Conservation (phyloP, 1,139 yeast species). For the Zygoascus meyerae region DNA sequence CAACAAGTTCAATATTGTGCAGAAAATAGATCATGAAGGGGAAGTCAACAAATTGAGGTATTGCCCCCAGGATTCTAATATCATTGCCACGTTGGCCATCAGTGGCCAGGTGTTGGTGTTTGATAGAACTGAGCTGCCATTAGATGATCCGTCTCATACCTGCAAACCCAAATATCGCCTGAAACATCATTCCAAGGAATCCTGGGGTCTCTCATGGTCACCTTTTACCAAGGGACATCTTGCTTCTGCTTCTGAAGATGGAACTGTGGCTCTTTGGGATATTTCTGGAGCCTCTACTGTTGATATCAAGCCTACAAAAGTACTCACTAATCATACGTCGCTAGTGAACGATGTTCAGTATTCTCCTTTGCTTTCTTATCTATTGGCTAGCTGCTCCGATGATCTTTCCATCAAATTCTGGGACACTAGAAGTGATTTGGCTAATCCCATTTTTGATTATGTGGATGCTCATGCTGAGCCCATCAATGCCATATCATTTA, state of each 20-base stretch:
- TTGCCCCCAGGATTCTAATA: constrained; percentile 64
- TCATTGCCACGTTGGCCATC: constrained; percentile 75
- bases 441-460: constrained; percentile 21
- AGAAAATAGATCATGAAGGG: constrained; percentile 42
- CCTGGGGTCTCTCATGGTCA: constrained; percentile 69
- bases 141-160: constrained; percentile 19
- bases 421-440: constrained; percentile 46
- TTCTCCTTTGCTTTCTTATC: constrained; percentile 40
- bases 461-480: constrained; percentile 39
- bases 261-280: constrained; percentile 66
- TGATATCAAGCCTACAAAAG: constrained; percentile 21
- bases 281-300: constrained; percentile 18
- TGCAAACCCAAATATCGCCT: constrained; percentile 31
- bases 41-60: constrained; percentile 72
- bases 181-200: constrained; percentile 59
- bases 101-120: constrained; percentile 68
- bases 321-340: constrained; percentile 26
- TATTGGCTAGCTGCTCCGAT: constrained; percentile 72
- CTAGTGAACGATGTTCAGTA: constrained; percentile 41
- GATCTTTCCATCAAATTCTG: constrained; percentile 62
- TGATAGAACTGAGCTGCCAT: constrained; percentile 36
- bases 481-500: constrained; percentile 61
- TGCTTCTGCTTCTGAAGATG: constrained; percentile 61
- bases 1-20: constrained; percentile 47
- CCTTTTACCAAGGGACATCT: constrained; percentile 38